A percentile compares a stretch with the other conserved stretches of the same genome.
phyloP scores from a whole-genome alignment of 768 basidiomycete genomes.

The Gymnopilus junonius region DNA sequence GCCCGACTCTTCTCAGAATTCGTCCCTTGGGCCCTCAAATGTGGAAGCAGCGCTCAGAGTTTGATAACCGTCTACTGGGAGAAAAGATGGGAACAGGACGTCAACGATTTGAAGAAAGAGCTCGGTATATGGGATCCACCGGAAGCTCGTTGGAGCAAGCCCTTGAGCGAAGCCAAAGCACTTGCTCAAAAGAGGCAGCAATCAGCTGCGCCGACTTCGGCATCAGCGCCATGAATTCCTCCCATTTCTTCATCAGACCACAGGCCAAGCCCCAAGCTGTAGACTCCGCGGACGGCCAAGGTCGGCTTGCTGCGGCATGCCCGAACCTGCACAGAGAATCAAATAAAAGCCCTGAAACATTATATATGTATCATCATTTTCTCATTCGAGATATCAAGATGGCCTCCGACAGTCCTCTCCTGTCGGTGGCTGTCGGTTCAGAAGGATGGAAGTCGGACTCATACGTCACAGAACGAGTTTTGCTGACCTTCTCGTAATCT shows the following conservation, averaged over 20 bases:
- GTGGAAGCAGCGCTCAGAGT: conserved; percentile 74
- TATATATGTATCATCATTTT: neutral
- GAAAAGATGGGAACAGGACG: conserved; percentile 84
- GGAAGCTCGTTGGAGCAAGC: conserved; percentile 67
- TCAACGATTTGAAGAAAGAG: conserved; percentile 84
- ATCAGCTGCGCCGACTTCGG: neutral
- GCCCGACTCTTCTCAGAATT: conserved; percentile 75
- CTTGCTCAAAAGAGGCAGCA: conserved; percentile 42
- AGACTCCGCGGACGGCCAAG: neutral
- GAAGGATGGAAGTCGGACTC: neutral
- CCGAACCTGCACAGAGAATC: neutral
- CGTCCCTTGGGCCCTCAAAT: conserved; percentile 90
- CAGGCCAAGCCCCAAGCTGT: no score
- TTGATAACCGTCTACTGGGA: conserved; percentile 97
- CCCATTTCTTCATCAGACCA: neutral
- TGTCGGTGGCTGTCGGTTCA: neutral
- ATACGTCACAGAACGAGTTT: neutral
- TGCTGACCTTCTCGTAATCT: neutral
- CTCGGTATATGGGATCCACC: conserved; percentile 88
- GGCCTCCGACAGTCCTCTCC: neutral
- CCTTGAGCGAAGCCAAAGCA: conserved; percentile 63
- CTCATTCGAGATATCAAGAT: neutral
- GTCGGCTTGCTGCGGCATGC: neutral
- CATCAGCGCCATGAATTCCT: neutral
- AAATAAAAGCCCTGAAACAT: neutral